Evolutionary conservation across 305 asterid genomes (phyloP).

Genomic region (Withania somnifera): DNA sequence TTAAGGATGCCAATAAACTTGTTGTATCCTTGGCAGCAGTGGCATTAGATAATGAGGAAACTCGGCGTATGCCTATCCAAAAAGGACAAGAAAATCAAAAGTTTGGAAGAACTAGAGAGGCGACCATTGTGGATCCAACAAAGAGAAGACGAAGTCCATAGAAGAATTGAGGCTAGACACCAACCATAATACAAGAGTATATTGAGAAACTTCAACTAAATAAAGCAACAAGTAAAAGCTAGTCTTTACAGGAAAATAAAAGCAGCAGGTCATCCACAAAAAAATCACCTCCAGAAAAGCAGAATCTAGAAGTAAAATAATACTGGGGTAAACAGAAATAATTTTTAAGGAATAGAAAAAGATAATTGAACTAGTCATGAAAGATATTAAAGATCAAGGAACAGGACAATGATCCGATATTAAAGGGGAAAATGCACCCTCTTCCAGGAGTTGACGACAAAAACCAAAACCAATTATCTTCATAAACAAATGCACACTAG

Average conservation of each 20-base stretch:
- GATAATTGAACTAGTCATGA: background rate
- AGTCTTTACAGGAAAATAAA: background rate
- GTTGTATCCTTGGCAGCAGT: conserved; percentile 77
- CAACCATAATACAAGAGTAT: background rate
- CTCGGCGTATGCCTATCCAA: conserved; percentile 53
- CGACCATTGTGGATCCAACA: background rate
- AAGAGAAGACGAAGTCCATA: background rate
- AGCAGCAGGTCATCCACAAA: background rate
- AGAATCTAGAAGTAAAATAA: background rate
- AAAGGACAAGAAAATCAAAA: conserved; percentile 5
- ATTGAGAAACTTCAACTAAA: background rate
- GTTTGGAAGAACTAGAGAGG: background rate
- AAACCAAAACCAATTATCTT: too few relatives aligned
- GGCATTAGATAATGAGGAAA: conserved; percentile 62
- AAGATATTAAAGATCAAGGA: background rate
- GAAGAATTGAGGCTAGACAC: background rate
- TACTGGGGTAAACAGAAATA: background rate
- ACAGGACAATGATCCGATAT: background rate
- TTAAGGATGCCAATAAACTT: conserved; percentile 79
- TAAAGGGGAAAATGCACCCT: background rate
- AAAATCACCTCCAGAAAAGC: background rate
- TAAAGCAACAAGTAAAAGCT: background rate
- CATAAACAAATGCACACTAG: too few relatives aligned
- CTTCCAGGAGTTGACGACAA: background rate
- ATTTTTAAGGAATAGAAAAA: background rate